Percentiles rank a stretch among this genome's conserved stretches.
phyloP scores from a whole-genome alignment of 148 eudicot species.

The Vaccinium vitisidaea region DNA sequence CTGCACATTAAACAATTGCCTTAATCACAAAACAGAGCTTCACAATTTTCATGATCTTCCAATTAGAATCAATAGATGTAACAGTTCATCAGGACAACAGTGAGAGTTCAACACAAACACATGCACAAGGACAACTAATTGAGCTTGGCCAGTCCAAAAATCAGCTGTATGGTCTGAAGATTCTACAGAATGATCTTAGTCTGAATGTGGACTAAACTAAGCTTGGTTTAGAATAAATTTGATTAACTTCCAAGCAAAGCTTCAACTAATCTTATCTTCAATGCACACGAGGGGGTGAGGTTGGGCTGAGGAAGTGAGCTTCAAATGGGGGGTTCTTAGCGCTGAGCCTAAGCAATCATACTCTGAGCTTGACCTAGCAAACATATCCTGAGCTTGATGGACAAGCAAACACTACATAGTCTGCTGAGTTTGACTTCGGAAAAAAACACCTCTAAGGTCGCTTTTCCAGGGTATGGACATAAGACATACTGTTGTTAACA shows the following conservation, averaged over 20 bases:
- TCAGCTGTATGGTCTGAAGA: not conserved
- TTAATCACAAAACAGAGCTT: not conserved
- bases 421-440: not conserved
- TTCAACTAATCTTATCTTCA: not conserved
- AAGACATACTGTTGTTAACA: not conserved
- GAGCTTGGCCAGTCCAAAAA: not conserved
- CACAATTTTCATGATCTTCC: not conserved
- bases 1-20: constrained; percentile 14
- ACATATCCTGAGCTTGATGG: not conserved
- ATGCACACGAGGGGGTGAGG: not conserved
- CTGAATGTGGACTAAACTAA: not conserved
- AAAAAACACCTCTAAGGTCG: no score
- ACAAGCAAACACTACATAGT: not conserved
- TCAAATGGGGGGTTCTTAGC: not conserved
- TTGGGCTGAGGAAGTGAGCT: not conserved
- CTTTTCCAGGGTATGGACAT: not conserved
- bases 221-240: not conserved
- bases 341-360: constrained; percentile 1
- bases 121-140: not conserved
- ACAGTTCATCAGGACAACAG: not conserved
- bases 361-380: not conserved
- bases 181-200: not conserved
- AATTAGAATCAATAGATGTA: not conserved
- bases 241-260: not conserved
- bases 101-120: not conserved